Evolutionary conservation across 2,329 filamentous ascomycete species (phyloP).

Genomic region (Hyphodiscus sp.): DNA sequence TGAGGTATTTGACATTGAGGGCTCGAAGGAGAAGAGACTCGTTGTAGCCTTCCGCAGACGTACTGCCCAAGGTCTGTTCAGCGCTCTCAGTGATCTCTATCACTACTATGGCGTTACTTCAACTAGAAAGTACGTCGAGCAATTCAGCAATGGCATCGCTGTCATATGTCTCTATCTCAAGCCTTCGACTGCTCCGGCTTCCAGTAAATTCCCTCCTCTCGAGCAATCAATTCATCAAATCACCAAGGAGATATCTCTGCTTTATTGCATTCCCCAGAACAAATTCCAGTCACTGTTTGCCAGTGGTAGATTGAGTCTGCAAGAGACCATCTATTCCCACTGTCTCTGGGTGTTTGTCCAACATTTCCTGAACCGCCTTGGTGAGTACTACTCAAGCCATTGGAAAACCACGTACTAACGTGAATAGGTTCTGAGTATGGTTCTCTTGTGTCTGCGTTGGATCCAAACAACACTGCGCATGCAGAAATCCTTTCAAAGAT

Average conservation of each 20-base stretch:
- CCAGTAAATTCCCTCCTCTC: constrained; percentile 65
- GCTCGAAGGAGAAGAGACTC: constrained; percentile 82
- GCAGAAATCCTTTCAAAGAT: constrained; percentile 81
- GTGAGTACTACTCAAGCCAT: constrained; percentile 27
- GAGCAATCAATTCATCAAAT: constrained; percentile 97
- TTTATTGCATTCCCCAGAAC: constrained; percentile 98
- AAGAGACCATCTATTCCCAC: constrained; percentile 96
- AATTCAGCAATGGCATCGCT: constrained; percentile 97
- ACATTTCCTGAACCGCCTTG: constrained; percentile 94
- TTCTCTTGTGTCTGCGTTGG: constrained; percentile 74
- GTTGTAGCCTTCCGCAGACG: constrained; percentile 92
- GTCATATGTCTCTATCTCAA: constrained; percentile 94
- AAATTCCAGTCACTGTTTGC: constrained; percentile 90
- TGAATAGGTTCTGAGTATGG: constrained; percentile 68
- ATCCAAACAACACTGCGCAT: constrained; percentile 74
- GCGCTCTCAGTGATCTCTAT: constrained; percentile 89
- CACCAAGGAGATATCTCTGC: constrained; percentile 93
- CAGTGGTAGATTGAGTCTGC: constrained; percentile 77
- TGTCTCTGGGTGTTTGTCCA: constrained; percentile 97
- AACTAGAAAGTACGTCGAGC: constrained; percentile 95
- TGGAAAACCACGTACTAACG: background rate
- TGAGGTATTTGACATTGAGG: constrained; percentile 94
- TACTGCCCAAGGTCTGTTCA: constrained; percentile 89
- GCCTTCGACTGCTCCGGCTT: constrained; percentile 55
- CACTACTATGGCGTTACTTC: constrained; percentile 98